Conservation (phyloP, 345 rosid genomes). For the Pistacia integerrima region DNA sequence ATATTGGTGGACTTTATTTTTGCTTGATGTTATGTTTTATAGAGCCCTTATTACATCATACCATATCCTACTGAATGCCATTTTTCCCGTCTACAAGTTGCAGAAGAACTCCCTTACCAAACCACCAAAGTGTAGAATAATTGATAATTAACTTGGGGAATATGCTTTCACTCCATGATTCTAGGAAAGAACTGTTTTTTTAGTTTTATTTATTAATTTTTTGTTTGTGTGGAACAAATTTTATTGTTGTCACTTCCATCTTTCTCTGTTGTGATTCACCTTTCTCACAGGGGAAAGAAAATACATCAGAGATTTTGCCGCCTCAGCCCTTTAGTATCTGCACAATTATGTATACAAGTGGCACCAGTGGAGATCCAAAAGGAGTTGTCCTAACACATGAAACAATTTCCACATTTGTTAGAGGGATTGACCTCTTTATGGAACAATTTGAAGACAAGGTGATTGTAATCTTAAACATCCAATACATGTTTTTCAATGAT, state of each 20-base stretch:
- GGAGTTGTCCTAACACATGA: constrained; percentile 92
- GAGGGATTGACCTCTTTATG: constrained; percentile 76
- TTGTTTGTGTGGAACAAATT: not conserved
- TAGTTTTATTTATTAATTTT: not conserved
- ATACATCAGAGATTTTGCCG: constrained; percentile 48
- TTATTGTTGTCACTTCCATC: not conserved
- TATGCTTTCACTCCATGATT: not conserved
- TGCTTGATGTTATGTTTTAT: not conserved
- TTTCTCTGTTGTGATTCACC: not conserved
- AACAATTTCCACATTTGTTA: constrained; percentile 54
- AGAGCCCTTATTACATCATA: not conserved
- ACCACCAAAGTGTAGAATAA: not conserved
- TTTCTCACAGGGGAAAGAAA: constrained; percentile 61
- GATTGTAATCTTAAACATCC: constrained; percentile 5
- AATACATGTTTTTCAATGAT: not conserved
- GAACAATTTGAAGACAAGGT: constrained; percentile 97
- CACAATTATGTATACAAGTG: constrained; percentile 98
- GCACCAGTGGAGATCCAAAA: constrained; percentile 97
- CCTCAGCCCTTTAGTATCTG: constrained; percentile 72
- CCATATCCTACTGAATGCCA: not conserved
- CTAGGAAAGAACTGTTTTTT: too few relatives aligned
- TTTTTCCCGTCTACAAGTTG: not conserved
- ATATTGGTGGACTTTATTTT: not conserved
- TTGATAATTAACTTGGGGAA: not conserved
- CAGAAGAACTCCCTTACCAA: not conserved